Base-by-base conservation (phyloP, 257 asterid genomes). In the Ballota nigra region DNA sequence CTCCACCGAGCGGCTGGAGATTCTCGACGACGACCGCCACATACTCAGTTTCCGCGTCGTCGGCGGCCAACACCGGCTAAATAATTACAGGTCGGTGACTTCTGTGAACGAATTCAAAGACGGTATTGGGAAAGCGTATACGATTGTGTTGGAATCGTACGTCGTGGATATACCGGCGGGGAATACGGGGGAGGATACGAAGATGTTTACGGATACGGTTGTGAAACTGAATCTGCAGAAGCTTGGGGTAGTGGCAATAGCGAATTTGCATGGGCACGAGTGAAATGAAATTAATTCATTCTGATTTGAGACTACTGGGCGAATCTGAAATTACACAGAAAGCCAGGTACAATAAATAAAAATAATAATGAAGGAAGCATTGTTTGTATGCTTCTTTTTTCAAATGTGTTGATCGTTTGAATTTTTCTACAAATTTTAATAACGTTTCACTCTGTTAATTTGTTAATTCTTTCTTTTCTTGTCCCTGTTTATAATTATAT, bases 111-210 rank as follows among this genome's bases (percentile, higher is more conserved):
- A 83, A 59, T 85, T 92, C 68, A 49, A 33, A 3, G 82, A 53
- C 0, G 88, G 83, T 0, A 11, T 3, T 41, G 5, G 79, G 73
- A 60, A 57, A 13, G 62, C 63, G 4, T 90, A 84, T 13, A 84
- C 95, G 8, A 58, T 92, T 18, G 97, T 90, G 0, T 16, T 90
- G 74, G 98, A 92, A 26, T 88, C 96, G 38, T 92, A 92, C 38
- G 85, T 92, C 38, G 98, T 92, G 1, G 98, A 92, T 57, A 88
- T 92, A 33, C 97, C 97, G 15, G 88, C 81, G 47, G 98, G 98
- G 47, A 93, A 93, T n/a, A 89, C 98, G 0, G 86, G 82, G 3
- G 98, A 91, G 77, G 98, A 91, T 11, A 82, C 98, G 0, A 89
- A 83, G 75, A 81, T 91, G 96, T 93, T 87, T 16, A 89, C 97